Conservation (phyloP, 176 grass and related monocot genomes). For the Carex littledalei region DNA sequence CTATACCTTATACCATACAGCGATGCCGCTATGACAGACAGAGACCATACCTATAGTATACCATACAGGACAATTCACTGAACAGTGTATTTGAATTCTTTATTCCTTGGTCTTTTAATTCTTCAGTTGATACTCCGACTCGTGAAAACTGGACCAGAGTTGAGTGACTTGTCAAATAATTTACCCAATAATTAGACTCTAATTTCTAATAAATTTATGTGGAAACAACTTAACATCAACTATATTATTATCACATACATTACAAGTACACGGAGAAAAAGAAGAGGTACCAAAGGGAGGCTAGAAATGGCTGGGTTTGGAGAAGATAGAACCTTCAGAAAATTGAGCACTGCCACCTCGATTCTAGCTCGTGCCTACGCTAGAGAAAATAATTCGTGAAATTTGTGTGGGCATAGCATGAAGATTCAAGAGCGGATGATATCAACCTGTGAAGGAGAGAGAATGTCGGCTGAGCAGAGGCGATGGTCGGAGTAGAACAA, state of each 20-base stretch:
- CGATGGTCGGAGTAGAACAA: constrained; percentile 71
- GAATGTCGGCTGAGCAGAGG: constrained; percentile 85
- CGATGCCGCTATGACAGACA: too few relatives aligned
- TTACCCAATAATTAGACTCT: too few relatives aligned
- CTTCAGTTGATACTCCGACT: too few relatives aligned
- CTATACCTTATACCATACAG: too few relatives aligned
- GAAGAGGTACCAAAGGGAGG: constrained; percentile 49
- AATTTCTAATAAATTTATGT: not conserved
- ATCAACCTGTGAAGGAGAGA: constrained; percentile 51
- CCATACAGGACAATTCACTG: too few relatives aligned
- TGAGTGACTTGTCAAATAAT: too few relatives aligned
- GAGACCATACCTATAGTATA: too few relatives aligned
- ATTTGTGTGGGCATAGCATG: not conserved
- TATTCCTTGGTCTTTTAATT: too few relatives aligned
- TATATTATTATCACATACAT: not conserved
- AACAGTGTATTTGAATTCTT: too few relatives aligned
- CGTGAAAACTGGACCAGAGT: too few relatives aligned
- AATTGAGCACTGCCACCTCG: constrained; percentile 79
- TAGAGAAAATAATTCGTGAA: not conserved
- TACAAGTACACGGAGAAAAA: not conserved
- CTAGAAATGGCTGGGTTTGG: constrained; percentile 48
- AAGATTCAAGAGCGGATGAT: not conserved
- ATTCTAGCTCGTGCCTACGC: constrained; percentile 68
- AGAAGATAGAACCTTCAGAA: constrained; percentile 52
- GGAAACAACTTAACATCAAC: not conserved